Base-by-base conservation (phyloP, 306 rosid species). In the Lotus japonicus region DNA sequence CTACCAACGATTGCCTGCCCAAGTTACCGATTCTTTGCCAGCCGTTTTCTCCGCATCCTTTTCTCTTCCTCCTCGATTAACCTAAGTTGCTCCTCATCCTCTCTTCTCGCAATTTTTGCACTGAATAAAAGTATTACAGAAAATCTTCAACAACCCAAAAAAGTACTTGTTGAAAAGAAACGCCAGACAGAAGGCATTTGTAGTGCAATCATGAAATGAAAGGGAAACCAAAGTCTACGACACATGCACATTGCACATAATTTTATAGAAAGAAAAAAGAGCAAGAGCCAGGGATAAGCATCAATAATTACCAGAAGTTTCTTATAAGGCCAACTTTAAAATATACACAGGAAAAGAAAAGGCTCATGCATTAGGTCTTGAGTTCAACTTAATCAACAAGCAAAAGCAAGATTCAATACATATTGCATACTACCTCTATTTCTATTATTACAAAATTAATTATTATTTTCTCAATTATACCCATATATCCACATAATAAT, bases 11-110 rank as follows among this genome's bases (percentile, higher is more conserved):
- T 54, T 63, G 8, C 17, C 28, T 9, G 19, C 56, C 79, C n/a
- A 5, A 73, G 50, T 79, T 55, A 73, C 5, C 81, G 86, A 76
- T 71, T 86, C 81, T 83, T 85, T 53, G 79, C 68, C 77, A 68
- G 5, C 46, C 78, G 77, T n/a, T 84, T 81, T 73, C 21, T 36
- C 55, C 80, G 74, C 44, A 76, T 88, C 41, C 77, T 71, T 72
- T 79, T 80, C 66, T 87, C 94, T 71, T 87, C 94, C 56, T 77
- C 82, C 72, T 84, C 85, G 12, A 87, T 80, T 70, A 80, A 26
- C 54, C 79, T 72, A 31, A 69, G 83, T 65, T 88, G 79, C 77
- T 86, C 89, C 31, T 88, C 92, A 28, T 88, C 95, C 76, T 88
- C 95, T 76, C 5, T 11, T 69, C 16, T 73, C 6, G 79, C 95